A percentile compares a stretch with the other conserved stretches of the same genome.
Conservation (phyloP, 129 eudicot genomes). For the Escallonia herrerae region DNA sequence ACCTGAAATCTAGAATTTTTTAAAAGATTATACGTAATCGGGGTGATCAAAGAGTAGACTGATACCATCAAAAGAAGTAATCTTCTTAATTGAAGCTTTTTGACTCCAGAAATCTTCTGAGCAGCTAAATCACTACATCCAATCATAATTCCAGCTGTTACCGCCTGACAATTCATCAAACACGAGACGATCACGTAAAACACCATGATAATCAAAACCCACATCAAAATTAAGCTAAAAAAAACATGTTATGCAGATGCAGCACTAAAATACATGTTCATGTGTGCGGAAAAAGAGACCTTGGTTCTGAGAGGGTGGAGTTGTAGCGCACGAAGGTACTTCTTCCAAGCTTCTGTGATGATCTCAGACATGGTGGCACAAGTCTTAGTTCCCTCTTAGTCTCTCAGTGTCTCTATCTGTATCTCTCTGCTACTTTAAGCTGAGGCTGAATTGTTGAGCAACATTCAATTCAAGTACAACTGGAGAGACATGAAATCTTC, state of each 20-base stretch:
- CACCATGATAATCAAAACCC: not conserved
- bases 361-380: constrained; percentile 15
- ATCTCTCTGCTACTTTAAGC: no score
- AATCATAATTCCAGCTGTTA: constrained; percentile 25
- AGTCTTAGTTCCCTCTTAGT: not conserved
- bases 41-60: not conserved
- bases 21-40: no score
- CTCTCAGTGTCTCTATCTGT: no score
- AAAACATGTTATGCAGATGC: no score
- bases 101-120: constrained; percentile 28
- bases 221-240: no score
- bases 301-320: constrained; percentile 26
- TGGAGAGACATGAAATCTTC: no score
- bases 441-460: no score
- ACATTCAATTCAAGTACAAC: no score
- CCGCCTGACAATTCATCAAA: constrained; percentile 12
- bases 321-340: constrained; percentile 19
- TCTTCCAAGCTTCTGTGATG: constrained; percentile 20
- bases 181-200: not conserved
- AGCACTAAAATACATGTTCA: not conserved
- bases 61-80: constrained; percentile 25
- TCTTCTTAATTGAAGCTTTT: constrained; percentile 22
- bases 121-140: constrained; percentile 26
- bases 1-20: not conserved
- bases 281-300: constrained; percentile 5